These are phyloP conservation scores for Thalassiosira sp. DNA, from an alignment of 352 stramenopile species.

Conservation along the genomic window DNA sequence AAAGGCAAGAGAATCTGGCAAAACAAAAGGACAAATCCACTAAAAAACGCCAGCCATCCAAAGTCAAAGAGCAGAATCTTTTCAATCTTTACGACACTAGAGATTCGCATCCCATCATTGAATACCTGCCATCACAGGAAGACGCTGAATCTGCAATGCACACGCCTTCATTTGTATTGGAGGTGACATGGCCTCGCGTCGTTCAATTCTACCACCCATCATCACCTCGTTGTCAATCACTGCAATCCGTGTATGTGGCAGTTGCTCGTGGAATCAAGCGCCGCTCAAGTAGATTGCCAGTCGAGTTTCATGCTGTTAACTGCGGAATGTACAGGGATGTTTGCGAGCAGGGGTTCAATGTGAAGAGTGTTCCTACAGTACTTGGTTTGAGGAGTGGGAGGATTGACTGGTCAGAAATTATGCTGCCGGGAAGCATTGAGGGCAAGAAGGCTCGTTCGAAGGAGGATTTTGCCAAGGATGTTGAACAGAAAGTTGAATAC, in stretches of 20 bases:
- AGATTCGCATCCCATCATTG: conserved; percentile 38
- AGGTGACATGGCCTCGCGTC: conserved; percentile 62
- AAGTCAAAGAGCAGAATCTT: background rate
- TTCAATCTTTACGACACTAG: conserved; percentile 37
- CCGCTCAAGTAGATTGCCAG: conserved; percentile 39
- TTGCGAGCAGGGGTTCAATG: conserved; percentile 41
- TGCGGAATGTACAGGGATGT: conserved; percentile 43
- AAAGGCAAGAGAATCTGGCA: background rate
- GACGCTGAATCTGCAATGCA: conserved; percentile 31
- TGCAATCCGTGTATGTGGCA: conserved; percentile 47
- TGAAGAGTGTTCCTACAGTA: conserved; percentile 40
- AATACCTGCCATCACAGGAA: conserved; percentile 45
- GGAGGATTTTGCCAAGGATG: conserved; percentile 19
- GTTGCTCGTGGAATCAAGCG: conserved; percentile 41
- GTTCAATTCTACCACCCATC: conserved; percentile 57
- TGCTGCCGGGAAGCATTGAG: conserved; percentile 17
- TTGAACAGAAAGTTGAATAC: conserved; percentile 37
- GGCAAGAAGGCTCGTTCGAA: conserved; percentile 4
- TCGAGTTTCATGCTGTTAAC: conserved; percentile 52
- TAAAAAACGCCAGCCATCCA: background rate
- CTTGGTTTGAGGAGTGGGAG: conserved; percentile 39
- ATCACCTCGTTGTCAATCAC: conserved; percentile 36
- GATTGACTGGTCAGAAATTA: conserved; percentile 26
- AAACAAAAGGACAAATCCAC: conserved; percentile 13
- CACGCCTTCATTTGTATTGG: conserved; percentile 57